These are phyloP conservation scores for Podospora didyma DNA, from an alignment of 495 filamentous ascomycete species.

Conservation along the genomic window DNA sequence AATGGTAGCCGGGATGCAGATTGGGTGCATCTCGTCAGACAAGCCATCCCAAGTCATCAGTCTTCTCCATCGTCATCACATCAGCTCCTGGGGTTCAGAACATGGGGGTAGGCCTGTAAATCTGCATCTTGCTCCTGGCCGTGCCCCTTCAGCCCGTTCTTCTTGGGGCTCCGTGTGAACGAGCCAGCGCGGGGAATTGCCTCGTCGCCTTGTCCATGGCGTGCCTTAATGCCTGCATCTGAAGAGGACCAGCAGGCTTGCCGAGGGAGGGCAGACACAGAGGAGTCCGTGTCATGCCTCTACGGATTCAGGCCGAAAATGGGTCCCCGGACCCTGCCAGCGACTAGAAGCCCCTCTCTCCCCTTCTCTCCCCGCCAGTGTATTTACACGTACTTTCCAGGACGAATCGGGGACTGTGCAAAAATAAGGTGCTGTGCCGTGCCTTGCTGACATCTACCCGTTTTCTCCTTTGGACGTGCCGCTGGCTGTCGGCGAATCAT, in stretches of 20 bases:
- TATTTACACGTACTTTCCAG: conserved; percentile 3
- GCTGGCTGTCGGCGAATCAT: conserved; percentile 8
- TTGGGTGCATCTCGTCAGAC: conserved; percentile 11
- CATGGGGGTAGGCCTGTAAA: background rate
- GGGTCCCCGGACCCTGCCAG: conserved; percentile 21
- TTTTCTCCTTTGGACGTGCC: conserved; percentile 14
- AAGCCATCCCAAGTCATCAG: conserved; percentile 11
- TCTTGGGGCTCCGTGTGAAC: background rate
- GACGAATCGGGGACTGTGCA: conserved; percentile 22
- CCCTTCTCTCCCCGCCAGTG: too few relatives aligned
- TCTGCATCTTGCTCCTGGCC: too few relatives aligned
- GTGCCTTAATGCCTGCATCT: conserved; percentile 26
- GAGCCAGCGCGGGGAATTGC: background rate
- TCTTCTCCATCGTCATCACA: conserved; percentile 11
- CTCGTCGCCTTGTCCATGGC: conserved; percentile 1
- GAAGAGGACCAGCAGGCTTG: conserved; percentile 3
- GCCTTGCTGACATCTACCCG: conserved; percentile 20
- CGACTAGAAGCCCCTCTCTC: too few relatives aligned
- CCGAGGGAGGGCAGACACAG: too few relatives aligned
- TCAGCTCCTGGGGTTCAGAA: background rate
- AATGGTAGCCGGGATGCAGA: conserved; percentile 15
- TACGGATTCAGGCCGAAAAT: conserved; percentile 5
- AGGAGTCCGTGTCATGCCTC: background rate
- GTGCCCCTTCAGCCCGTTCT: too few relatives aligned
- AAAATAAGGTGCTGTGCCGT: conserved; percentile 25